Percentiles rank a stretch among this genome's conserved stretches.
Conservation (phyloP, 306 rosid species). For the Lathyrus sativus region DNA sequence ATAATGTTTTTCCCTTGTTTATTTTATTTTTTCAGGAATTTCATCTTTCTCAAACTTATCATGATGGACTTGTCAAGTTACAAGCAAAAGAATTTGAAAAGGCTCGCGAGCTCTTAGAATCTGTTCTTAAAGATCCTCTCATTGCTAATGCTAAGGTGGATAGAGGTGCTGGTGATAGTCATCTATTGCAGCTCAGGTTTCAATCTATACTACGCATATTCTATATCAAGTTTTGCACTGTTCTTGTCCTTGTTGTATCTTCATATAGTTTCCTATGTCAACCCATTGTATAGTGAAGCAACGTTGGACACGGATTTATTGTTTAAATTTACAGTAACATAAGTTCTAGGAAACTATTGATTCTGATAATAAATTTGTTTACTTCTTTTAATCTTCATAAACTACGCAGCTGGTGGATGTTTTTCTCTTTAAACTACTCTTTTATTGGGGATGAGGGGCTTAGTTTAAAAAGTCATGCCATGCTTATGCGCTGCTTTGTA, state of each 20-base stretch:
- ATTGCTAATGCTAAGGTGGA: conserved; percentile 75
- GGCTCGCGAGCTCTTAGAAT: conserved; percentile 80
- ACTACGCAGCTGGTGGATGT: conserved; percentile 12
- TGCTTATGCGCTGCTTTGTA: conserved; percentile 2
- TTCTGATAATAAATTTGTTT: conserved; percentile 15
- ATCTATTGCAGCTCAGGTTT: conserved; percentile 93
- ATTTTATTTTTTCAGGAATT: conserved; percentile 68
- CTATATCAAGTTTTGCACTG: not conserved
- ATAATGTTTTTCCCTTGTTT: not conserved
- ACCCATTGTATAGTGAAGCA: not conserved
- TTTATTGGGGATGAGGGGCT: not conserved
- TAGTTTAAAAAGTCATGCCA: conserved; percentile 1
- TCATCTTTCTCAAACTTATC: conserved; percentile 90
- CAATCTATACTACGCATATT: not conserved
- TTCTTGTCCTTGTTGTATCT: conserved; percentile 22
- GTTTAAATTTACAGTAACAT: not conserved
- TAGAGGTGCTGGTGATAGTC: conserved; percentile 74
- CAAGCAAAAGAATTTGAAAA: conserved; percentile 83
- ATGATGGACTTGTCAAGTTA: conserved; percentile 84
- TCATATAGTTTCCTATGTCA: conserved; percentile 13
- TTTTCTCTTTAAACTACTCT: conserved; percentile 28
- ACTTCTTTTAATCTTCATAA: conserved; percentile 16
- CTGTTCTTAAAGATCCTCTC: conserved; percentile 81
- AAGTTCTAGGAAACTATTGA: conserved; percentile 19
- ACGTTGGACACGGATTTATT: not conserved